Base-by-base conservation (phyloP, 164 flowering plant species). In the Stephania japonica region DNA sequence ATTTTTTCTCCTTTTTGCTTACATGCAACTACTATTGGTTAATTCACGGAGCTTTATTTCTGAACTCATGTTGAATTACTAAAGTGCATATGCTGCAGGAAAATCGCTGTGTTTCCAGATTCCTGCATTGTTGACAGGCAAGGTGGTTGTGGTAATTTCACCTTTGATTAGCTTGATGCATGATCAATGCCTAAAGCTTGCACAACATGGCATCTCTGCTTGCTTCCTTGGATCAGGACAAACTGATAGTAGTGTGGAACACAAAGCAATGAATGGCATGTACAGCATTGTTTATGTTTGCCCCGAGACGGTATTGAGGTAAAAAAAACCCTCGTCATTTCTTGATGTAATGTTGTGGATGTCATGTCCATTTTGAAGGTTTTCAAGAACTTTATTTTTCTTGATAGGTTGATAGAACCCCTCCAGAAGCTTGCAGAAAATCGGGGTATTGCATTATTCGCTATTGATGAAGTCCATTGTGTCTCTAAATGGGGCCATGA, bases 401-500 rank as follows among this genome's bases (percentile, higher is more conserved):
- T 66, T 42, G 79, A 80, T 91, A 94, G 98, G 79, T 81, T 94
- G 72, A 84, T 94, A 53, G 77, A 78, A 74, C 92, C 92, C 69
- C 93, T 94, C 72, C 93, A 88, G 74, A 83, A 73, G 76, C 94
- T 94, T 65, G 98, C 97, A 69, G 86, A 87, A 83, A 87, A 53
- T 49, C 92, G 84, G 67, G 96, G 97, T 70, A 90, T 94, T 75
- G 93, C 97, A 67, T 76, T 94, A 56, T 92, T 94, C 88, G 97
- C 98, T 72, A 85, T 94, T 76, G 97, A 94, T 85, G 98, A 94
- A 86, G 98, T 80, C 19, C 98, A 94, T 71, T 94, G 98, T 78
- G 86, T 94, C 82, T 94, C 98, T 47, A 90, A 94, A 80, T 94
- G 98, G 97, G 98, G 98, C 56, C 98, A 94, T 87, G 97, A 92